Conservation (phyloP, 148 eudicot species). For the Persicaria tinctoria region DNA sequence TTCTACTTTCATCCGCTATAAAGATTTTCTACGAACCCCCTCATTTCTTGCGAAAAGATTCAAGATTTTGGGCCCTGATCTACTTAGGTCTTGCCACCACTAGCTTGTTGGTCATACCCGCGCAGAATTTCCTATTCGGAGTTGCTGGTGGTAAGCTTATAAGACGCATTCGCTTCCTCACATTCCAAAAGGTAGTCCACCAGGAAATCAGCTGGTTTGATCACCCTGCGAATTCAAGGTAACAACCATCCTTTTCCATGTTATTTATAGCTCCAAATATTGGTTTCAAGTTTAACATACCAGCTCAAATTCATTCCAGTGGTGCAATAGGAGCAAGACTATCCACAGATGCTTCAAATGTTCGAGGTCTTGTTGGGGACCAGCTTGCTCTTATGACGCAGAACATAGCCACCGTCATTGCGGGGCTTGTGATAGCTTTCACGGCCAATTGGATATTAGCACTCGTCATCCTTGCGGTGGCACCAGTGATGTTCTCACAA, state of each 20-base stretch:
- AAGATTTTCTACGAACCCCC: conserved; percentile 57
- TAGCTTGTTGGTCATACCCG: conserved; percentile 37
- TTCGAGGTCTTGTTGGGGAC: conserved; percentile 85
- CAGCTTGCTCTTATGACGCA: conserved; percentile 52
- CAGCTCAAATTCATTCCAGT: conserved; percentile 25
- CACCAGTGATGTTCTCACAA: conserved; percentile 57
- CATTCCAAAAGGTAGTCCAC: conserved; percentile 64
- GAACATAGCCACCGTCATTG: conserved; percentile 49
- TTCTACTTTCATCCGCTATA: conserved; percentile 50
- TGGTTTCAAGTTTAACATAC: not conserved
- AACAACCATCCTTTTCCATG: not conserved
- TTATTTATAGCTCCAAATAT: not conserved
- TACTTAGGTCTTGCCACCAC: conserved; percentile 32
- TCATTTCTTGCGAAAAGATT: conserved; percentile 31
- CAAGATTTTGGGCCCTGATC: conserved; percentile 54
- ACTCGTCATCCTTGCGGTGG: conserved; percentile 39
- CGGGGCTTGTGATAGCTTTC: conserved; percentile 64
- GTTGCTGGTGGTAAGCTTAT: conserved; percentile 77
- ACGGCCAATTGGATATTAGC: conserved; percentile 78
- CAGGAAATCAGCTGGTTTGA: conserved; percentile 92
- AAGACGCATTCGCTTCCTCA: conserved; percentile 53
- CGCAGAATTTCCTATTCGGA: conserved; percentile 64
- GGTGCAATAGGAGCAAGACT: conserved; percentile 92
- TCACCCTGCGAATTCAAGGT: conserved; percentile 79
- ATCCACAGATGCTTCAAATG: conserved; percentile 67